Evolutionary conservation across 2,329 filamentous ascomycete genomes (phyloP).

Genomic region (Calonectria honghensis): DNA sequence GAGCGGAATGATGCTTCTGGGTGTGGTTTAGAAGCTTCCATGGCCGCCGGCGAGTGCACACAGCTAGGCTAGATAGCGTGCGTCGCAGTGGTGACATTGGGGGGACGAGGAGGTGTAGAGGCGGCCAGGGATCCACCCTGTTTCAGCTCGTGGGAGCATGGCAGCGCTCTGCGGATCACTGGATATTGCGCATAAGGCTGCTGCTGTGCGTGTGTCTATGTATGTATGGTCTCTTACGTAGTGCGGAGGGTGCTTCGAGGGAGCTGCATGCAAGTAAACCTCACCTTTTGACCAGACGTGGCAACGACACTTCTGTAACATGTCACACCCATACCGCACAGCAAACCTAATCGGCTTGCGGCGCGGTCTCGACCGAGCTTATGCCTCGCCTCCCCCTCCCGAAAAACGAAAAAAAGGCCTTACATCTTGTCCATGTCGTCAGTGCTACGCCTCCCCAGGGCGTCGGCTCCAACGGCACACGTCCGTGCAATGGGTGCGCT

Average conservation of each 20-base stretch:
- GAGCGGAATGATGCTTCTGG: conserved; percentile 18
- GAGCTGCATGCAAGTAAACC: background rate
- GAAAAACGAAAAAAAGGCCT: background rate
- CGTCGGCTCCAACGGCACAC: conserved; percentile 12
- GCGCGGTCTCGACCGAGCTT: conserved; percentile 19
- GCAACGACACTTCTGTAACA: background rate
- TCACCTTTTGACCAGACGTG: background rate
- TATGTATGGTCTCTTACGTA: too few relatives aligned
- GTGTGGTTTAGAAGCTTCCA: conserved; percentile 31
- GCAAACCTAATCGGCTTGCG: conserved; percentile 17
- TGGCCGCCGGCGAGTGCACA: background rate
- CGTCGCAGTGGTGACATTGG: conserved; percentile 12
- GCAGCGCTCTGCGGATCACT: conserved; percentile 5
- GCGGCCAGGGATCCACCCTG: conserved; percentile 4
- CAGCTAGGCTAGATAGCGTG: background rate
- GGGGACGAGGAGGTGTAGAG: background rate
- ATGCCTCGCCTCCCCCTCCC: background rate
- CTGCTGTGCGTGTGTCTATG: background rate
- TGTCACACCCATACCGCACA: background rate
- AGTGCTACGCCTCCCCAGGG: conserved; percentile 9
- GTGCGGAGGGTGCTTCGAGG: too few relatives aligned
- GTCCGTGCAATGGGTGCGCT: background rate
- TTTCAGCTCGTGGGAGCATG: conserved; percentile 11
- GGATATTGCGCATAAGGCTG: conserved; percentile 17
- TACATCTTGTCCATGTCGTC: background rate